Conservation (phyloP, 495 filamentous ascomycete genomes). For the Elasticomyces elasticus region DNA sequence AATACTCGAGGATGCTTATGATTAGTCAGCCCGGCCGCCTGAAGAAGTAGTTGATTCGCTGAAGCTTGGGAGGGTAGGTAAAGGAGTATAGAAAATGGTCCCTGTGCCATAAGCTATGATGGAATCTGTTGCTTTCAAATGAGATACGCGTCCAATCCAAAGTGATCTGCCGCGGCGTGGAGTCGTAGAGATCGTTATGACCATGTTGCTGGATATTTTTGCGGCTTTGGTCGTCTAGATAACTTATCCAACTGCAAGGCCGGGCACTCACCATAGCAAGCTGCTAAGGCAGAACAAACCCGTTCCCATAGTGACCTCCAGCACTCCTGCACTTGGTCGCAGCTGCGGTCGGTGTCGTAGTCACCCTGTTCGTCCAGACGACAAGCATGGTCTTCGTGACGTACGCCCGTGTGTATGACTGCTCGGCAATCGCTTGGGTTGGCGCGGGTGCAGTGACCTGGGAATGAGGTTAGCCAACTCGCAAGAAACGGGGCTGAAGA, state of each 20-base stretch:
- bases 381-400: background rate
- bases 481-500: background rate
- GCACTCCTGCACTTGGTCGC: background rate
- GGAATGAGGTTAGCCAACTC: background rate
- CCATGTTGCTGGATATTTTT: background rate
- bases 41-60: no score
- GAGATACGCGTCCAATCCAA: no score
- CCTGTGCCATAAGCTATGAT: no score
- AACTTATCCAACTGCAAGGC: no score
- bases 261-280: no score
- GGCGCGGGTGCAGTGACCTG: conserved; percentile 2
- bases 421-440: background rate
- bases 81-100: no score
- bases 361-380: background rate
- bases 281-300: no score
- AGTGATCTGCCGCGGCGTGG: no score
- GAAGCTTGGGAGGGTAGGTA: no score
- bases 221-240: background rate
- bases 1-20: no score
- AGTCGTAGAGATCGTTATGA: background rate
- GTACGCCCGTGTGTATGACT: background rate
- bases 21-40: no score
- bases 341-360: background rate
- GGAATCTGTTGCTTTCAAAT: no score
- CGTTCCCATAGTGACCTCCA: background rate